These are phyloP conservation scores for Aechmea fasciata DNA, from an alignment of 176 grass and related monocot genomes.

Conservation along the genomic window DNA sequence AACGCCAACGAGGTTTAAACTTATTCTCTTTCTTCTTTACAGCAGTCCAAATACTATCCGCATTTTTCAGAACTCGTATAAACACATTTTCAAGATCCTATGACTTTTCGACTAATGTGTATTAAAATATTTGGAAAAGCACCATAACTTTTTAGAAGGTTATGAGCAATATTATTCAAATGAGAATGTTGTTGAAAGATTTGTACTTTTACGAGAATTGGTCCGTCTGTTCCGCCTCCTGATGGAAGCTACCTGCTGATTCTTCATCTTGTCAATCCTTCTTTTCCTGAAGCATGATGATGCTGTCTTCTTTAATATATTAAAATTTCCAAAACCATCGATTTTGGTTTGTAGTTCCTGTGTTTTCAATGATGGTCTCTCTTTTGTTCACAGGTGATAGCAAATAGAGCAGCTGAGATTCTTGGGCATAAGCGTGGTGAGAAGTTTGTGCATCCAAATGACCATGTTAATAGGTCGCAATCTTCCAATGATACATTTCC, in stretches of 20 bases:
- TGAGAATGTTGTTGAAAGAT: too few species aligned
- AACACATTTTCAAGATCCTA: too few species aligned
- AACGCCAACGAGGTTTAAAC: constrained; percentile 85
- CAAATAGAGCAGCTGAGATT: constrained; percentile 93
- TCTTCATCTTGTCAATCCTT: too few species aligned
- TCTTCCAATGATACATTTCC: constrained; percentile 99
- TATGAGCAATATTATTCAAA: too few species aligned
- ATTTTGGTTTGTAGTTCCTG: constrained; percentile 4
- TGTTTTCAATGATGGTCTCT: constrained; percentile 1
- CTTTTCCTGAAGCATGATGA: not conserved
- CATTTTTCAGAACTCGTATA: too few species aligned
- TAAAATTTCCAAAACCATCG: not conserved
- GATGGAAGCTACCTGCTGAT: too few species aligned
- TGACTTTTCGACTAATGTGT: too few species aligned
- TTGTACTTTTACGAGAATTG: too few species aligned
- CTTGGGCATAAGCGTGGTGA: constrained; percentile 85
- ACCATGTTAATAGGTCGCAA: constrained; percentile 94
- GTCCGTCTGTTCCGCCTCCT: too few species aligned
- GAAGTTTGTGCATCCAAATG: constrained; percentile 96
- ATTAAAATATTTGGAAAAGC: too few species aligned
- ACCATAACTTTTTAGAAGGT: too few species aligned
- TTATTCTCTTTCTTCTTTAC: not conserved
- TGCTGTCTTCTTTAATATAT: not conserved
- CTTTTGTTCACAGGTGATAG: constrained; percentile 62
- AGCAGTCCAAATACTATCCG: not conserved